Conservation (phyloP, 257 asterid genomes). For the Primulina tabacum region DNA sequence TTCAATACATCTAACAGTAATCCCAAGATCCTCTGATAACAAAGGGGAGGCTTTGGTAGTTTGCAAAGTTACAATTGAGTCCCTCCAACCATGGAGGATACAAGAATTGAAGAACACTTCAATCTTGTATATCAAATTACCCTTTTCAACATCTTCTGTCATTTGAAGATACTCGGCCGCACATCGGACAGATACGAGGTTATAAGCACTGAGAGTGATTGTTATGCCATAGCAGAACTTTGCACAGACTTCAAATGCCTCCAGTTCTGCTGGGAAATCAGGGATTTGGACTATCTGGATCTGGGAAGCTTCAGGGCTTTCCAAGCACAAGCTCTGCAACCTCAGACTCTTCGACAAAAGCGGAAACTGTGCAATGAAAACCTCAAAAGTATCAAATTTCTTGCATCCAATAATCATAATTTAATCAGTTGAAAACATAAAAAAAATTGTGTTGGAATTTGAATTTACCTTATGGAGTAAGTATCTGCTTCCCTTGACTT, state of each 20-base stretch:
- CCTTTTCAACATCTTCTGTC: slow-evolving; percentile 87
- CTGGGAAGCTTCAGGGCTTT: slow-evolving; percentile 48
- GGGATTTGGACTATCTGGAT: slow-evolving; percentile 58
- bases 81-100: slow-evolving; percentile 82
- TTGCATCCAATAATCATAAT: slow-evolving; percentile 1
- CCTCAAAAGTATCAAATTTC: slow-evolving; percentile 1
- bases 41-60: slow-evolving; percentile 55
- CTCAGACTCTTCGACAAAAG: slow-evolving; percentile 71
- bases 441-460: slow-evolving; percentile 5
- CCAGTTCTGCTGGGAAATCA: slow-evolving; percentile 81
- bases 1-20: slow-evolving; percentile 66
- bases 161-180: slow-evolving; percentile 84
- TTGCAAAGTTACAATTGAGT: slow-evolving; percentile 60
- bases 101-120: slow-evolving; percentile 80
- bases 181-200: slow-evolving; percentile 64
- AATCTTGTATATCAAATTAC: slow-evolving; percentile 65
- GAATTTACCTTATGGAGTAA: slow-evolving; percentile 70
- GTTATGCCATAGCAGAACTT: slow-evolving; percentile 92
- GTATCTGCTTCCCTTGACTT: slow-evolving; percentile 70
- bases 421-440: background rate
- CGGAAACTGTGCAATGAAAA: slow-evolving; percentile 62
- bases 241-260: slow-evolving; percentile 82
- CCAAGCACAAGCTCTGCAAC: slow-evolving; percentile 61
- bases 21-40: slow-evolving; percentile 65
- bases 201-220: slow-evolving; percentile 77